These are phyloP conservation scores for Trichoderma pleuroti DNA, from an alignment of 2,329 filamentous ascomycete species.

Conservation along the genomic window DNA sequence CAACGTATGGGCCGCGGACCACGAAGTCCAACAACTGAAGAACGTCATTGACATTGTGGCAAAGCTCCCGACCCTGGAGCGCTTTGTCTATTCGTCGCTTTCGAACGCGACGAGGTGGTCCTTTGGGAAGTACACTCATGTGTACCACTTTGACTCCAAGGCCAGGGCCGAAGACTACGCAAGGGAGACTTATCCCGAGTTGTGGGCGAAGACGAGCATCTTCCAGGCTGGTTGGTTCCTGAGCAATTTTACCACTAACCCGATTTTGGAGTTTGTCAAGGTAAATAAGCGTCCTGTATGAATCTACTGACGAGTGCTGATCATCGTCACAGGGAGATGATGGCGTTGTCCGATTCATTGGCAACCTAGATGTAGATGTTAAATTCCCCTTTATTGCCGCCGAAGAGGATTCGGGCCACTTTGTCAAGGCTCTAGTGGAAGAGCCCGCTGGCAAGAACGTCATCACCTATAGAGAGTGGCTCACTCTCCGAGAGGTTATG, in stretches of 20 bases:
- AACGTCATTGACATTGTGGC: conserved; percentile 37
- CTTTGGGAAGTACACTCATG: not conserved
- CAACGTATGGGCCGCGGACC: conserved; percentile 20
- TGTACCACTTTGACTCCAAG: conserved; percentile 12
- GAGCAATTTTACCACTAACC: not conserved
- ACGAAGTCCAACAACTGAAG: conserved; percentile 36
- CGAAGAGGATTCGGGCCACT: conserved; percentile 27
- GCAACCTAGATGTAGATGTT: conserved; percentile 16
- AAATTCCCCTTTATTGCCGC: conserved; percentile 26
- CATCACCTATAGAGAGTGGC: conserved; percentile 26
- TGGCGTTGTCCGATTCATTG: conserved; percentile 24
- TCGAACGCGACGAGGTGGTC: conserved; percentile 31
- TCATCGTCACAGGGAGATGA: not conserved
- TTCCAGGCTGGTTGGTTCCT: not conserved
- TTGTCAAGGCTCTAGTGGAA: conserved; percentile 25
- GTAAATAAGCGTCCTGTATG: not conserved
- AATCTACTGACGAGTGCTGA: not conserved
- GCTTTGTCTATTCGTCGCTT: conserved; percentile 39
- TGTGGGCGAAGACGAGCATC: not conserved
- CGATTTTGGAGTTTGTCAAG: not conserved
- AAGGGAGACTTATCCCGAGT: not conserved
- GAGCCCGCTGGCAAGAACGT: conserved; percentile 24
- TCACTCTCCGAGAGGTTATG: conserved; percentile 22
- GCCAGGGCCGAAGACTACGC: not conserved
- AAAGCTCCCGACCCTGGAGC: conserved; percentile 31